Base-by-base conservation (phyloP, 2,329 filamentous ascomycete species). In the Teratosphaeria zuluensis region DNA sequence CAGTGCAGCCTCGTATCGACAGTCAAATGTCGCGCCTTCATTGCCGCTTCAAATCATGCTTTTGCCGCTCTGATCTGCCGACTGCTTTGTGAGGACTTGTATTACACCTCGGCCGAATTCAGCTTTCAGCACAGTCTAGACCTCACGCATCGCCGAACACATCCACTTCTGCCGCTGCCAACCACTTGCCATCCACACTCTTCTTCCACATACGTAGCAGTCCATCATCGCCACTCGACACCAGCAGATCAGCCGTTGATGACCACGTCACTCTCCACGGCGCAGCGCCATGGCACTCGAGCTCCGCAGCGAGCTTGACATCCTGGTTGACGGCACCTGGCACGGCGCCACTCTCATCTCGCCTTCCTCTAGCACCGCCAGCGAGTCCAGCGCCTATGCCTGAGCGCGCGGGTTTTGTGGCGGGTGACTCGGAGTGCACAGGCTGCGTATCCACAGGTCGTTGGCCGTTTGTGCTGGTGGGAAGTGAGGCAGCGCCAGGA, bases 161-260 rank as follows among this genome's bases (percentile, higher is more conserved):
- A 60, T 78, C 76, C 42, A 80, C 76, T 65, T 79, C 76, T 12
- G 76, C 74, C 58, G 77, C 78, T 63, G 79, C 77, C 5, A 75
- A 65, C 78, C 78, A 80, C 57, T 75, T 73, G 35, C 75, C 76
- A 53, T 77, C 76, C 55, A 75, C 68, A 8, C 74, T 74, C 68
- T 76, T 78, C 69, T 79, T 79, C 77, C 78, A 80, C 16, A 78
- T 73, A 51, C 76, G 72, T 31, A 78, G 74, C 6, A 73, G 82
- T 11, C 87, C 89, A 70, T 92, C 88, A 63, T 92, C 89, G 2
- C 88, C 88, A 1, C 88, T 88, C 48, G 85, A 88, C 1, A 88
- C 84, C 7, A 92, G 76, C 12, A 92, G 80, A 71, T 90, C 87
- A 4, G 87, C 77, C 70, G 75, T 75, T 31, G 75, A 75, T 12